Conservation (phyloP, 345 rosid genomes). For the Syzygium aqueum region DNA sequence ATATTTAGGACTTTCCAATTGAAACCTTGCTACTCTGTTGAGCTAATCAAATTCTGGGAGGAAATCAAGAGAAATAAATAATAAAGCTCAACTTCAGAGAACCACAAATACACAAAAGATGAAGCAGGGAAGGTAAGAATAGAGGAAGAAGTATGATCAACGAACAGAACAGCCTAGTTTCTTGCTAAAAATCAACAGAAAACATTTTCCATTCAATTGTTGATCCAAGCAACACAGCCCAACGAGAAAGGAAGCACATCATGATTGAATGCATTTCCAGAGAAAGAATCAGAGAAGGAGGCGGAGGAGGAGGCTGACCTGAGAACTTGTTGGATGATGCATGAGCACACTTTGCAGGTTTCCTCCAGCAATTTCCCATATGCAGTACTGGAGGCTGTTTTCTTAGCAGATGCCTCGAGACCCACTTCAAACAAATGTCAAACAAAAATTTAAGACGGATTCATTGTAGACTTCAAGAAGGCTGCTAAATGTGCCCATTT, state of each 20-base stretch:
- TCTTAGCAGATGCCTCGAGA: neutral
- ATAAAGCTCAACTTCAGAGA: neutral
- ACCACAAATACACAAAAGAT: neutral
- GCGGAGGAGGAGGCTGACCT: neutral
- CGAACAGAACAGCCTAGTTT: neutral
- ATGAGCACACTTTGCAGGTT: slow-evolving; percentile 7
- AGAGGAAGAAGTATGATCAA: neutral
- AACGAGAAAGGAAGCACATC: neutral
- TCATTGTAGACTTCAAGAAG: neutral
- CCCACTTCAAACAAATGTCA: neutral
- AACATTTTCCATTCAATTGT: neutral
- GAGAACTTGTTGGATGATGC: slow-evolving; percentile 4
- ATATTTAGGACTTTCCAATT: neutral
- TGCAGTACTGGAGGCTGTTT: neutral
- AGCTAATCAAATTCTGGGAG: neutral
- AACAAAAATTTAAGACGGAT: neutral
- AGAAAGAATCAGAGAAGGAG: neutral
- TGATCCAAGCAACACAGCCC: neutral
- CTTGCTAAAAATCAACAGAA: neutral
- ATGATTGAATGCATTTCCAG: neutral
- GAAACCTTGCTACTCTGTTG: neutral
- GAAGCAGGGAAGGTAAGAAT: neutral
- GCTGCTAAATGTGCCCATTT: neutral
- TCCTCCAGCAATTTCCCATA: neutral
- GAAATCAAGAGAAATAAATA: neutral